Conservation (phyloP, 75 land plant species). For the Picea sitchensis region DNA sequence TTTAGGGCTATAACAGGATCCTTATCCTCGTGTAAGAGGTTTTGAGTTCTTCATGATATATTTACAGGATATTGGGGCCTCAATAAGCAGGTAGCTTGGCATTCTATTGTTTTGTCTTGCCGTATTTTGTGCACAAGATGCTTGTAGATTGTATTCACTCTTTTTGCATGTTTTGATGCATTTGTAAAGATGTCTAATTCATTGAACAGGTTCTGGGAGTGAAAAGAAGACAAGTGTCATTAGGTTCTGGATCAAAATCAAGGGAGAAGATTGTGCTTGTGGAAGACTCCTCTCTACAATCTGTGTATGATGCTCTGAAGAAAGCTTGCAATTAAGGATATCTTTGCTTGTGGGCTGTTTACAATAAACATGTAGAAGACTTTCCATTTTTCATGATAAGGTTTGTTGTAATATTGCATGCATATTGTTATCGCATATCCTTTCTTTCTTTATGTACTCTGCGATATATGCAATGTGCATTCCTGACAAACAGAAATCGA, state of each 20-base stretch:
- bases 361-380: neutral
- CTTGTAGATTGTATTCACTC: neutral
- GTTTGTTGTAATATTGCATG: neutral
- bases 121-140: too few relatives aligned
- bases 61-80: neutral
- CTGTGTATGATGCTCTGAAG: conserved; percentile 64
- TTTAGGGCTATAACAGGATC: too few relatives aligned
- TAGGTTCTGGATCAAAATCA: conserved; percentile 78
- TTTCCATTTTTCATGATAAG: neutral
- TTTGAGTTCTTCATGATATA: too few relatives aligned
- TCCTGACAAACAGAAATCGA: too few relatives aligned
- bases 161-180: neutral
- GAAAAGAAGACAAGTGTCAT: conserved; percentile 66
- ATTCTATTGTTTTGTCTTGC: neutral
- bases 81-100: neutral
- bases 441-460: neutral
- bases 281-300: conserved; percentile 43
- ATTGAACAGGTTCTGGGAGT: conserved; percentile 73
- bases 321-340: conserved; percentile 33
- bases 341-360: neutral
- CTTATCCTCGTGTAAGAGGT: too few relatives aligned
- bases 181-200: neutral
- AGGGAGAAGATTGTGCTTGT: conserved; percentile 83
- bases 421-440: neutral
- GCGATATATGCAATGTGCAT: neutral